Base-by-base conservation (phyloP, 1,284 basidiomycete genomes). In the Leccinum fallax region DNA sequence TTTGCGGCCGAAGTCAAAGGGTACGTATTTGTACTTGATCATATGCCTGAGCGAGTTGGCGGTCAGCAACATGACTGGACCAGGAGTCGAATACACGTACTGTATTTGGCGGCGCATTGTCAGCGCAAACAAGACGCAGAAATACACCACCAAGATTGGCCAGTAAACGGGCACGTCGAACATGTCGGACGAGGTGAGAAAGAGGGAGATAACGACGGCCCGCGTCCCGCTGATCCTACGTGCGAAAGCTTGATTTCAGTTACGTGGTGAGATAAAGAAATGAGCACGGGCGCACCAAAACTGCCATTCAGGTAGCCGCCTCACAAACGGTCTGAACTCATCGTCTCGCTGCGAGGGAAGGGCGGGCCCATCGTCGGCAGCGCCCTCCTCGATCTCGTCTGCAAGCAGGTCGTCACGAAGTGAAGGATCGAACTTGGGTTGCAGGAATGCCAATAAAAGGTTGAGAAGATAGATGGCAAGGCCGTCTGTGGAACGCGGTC, bases 91-190 rank as follows among this genome's bases (percentile, higher is more conserved):
- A 11, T 1, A 6, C 2, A 85, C 94, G 70, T 74, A 96, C 94
- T 92, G 93, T 71, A 97, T 94, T 79, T 96, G 94, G 67, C 94
- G 83, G 66, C 94, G 85, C 94, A 97, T 96, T 15, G 94, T 96
- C 67, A 97, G 80, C 24, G 90, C 85, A 73, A 96, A 95, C 54
- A 96, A 83, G 57, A 93, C 87, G 75, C 90, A 88, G 81, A 95
- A 95, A 81, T 97, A 97, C 69, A 98, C 82, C 68, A 98, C 88
- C 54, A 97, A 85, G 77, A 98, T 97, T 11, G 95, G 95, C 95
- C 97, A 98, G 79, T 97, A 98, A 24, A 99, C 97, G 11, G 97
- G 97, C 19, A 98, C 90, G 75, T 98, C 95, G 69, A 97, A 97
- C 43, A 86, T 76, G 54, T 89, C 84, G 30, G 90, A 95, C 63